Percentiles rank a stretch among this genome's conserved stretches.
phyloP scores from a whole-genome alignment of 257 asterid genomes.

The Forsythia suspensa region DNA sequence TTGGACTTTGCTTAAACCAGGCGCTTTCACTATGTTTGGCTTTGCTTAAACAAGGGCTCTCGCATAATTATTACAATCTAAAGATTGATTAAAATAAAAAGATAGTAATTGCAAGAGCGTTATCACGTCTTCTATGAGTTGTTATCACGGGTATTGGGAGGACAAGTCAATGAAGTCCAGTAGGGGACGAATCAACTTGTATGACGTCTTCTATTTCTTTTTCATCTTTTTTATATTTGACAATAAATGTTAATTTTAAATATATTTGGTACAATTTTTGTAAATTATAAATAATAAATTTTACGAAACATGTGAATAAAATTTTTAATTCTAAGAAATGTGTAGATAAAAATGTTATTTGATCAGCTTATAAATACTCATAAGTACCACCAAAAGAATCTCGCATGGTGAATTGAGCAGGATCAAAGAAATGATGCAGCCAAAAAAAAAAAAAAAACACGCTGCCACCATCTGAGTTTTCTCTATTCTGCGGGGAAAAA shows the following conservation, averaged over 20 bases:
- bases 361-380: too few species aligned
- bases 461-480: background rate
- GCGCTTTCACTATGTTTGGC: conserved; percentile 32
- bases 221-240: too few species aligned
- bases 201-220: too few species aligned
- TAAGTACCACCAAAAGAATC: too few species aligned
- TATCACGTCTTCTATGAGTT: background rate
- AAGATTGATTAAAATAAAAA: conserved; percentile 7
- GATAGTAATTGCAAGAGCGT: background rate
- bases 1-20: conserved; percentile 38
- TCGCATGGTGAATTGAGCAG: background rate
- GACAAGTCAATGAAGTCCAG: background rate
- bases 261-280: too few species aligned
- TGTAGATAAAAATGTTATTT: too few species aligned
- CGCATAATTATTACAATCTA: conserved; percentile 36
- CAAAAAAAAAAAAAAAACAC: background rate
- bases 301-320: too few species aligned
- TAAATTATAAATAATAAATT: too few species aligned
- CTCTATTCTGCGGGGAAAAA: background rate
- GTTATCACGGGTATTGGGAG: background rate
- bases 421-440: background rate
- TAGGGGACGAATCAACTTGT: background rate
- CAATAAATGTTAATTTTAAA: too few species aligned
- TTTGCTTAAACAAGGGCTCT: conserved; percentile 58
- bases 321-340: too few species aligned